These are phyloP conservation scores for Ocimum tenuiflorum DNA, from an alignment of 257 asterid species.

Conservation along the genomic window DNA sequence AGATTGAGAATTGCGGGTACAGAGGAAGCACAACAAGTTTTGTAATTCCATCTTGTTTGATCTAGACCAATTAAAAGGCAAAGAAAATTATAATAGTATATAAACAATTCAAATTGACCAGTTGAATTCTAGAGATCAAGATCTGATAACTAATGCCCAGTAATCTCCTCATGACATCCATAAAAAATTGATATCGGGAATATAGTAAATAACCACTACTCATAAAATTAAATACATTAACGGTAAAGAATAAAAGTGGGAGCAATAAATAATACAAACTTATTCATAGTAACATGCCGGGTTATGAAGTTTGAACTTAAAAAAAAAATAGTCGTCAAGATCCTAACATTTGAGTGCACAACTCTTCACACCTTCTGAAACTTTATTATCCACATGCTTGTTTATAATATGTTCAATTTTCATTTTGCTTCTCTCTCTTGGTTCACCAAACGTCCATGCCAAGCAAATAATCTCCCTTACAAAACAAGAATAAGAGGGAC, in stretches of 20 bases:
- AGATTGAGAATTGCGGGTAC: conserved; percentile 96
- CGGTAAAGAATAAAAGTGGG: neutral
- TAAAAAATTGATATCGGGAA: neutral
- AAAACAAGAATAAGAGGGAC: conserved; percentile 1
- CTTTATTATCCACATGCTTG: neutral
- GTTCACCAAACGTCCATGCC: neutral
- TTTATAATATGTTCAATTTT: neutral
- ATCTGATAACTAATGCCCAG: neutral
- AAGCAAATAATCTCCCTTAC: conserved; percentile 4
- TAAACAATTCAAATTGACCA: neutral
- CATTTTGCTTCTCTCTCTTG: neutral
- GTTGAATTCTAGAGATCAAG: neutral
- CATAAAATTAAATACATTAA: neutral
- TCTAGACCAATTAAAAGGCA: conserved; percentile 37
- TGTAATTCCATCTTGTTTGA: conserved; percentile 72
- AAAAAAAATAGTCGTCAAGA: neutral
- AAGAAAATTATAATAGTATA: neutral
- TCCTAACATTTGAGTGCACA: neutral
- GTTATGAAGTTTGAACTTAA: neutral
- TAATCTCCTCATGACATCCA: neutral
- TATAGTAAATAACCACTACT: neutral
- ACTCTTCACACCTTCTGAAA: neutral
- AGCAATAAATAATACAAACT: neutral
- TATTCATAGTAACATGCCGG: neutral
- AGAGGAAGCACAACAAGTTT: conserved; percentile 97